These are phyloP conservation scores for Jaminaea rosea DNA, from an alignment of 1,284 basidiomycete species.

Conservation along the genomic window DNA sequence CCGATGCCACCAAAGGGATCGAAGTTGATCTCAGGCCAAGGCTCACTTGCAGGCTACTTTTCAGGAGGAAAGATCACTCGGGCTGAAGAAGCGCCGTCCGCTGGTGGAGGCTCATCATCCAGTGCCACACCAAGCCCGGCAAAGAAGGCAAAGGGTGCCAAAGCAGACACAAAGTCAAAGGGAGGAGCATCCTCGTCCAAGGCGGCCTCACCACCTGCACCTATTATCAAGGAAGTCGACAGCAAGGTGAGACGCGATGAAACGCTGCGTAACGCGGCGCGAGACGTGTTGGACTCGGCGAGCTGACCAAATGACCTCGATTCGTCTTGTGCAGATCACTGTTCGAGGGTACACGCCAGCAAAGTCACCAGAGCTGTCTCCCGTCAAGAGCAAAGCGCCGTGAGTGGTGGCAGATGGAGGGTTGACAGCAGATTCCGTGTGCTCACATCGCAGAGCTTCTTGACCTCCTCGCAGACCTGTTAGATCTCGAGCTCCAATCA, in stretches of 20 bases:
- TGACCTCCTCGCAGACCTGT: neutral
- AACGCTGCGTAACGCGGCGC: too few relatives aligned
- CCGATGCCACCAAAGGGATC: slow-evolving; percentile 1
- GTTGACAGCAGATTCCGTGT: neutral
- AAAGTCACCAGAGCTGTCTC: slow-evolving; percentile 16
- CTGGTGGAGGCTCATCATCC: neutral
- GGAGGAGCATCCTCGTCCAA: neutral
- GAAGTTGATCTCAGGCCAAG: slow-evolving; percentile 18
- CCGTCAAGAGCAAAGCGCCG: slow-evolving; percentile 9
- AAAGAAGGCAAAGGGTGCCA: neutral
- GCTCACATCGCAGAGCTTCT: neutral
- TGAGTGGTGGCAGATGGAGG: slow-evolving; percentile 3
- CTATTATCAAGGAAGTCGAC: neutral
- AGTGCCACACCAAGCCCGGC: neutral
- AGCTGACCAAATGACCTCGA: neutral
- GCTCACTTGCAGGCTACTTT: slow-evolving; percentile 27
- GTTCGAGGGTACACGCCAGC: slow-evolving; percentile 5
- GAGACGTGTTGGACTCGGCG: too few relatives aligned
- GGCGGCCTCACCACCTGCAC: neutral
- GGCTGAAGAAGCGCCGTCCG: too few relatives aligned
- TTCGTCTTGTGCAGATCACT: slow-evolving; percentile 3
- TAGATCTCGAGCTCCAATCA: neutral
- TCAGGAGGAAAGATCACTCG: slow-evolving; percentile 9
- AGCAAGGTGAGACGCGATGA: too few relatives aligned
- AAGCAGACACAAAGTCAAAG: neutral